phyloP scores from a whole-genome alignment of 2,329 filamentous ascomycete genomes.

The Myriosclerotinia duriaeana region DNA sequence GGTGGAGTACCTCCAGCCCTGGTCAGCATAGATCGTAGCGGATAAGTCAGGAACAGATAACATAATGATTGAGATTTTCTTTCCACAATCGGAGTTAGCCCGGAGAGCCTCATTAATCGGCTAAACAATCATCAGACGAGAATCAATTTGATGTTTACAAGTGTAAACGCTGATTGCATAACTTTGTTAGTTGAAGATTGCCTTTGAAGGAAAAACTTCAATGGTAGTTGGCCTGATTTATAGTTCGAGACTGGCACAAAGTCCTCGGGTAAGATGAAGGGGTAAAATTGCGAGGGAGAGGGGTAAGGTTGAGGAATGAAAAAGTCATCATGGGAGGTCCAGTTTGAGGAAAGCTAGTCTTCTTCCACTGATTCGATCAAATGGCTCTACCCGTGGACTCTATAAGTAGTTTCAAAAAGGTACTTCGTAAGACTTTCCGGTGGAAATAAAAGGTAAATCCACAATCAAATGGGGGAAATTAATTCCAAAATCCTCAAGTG shows the following conservation, averaged over 20 bases:
- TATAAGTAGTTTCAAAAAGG: background rate
- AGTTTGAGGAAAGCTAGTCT: background rate
- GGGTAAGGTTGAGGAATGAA: too few species aligned
- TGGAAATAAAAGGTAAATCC: background rate
- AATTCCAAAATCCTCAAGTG: background rate
- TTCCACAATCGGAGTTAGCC: slow-evolving; percentile 13
- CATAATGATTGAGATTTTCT: background rate
- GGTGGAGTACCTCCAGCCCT: slow-evolving; percentile 1
- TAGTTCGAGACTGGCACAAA: background rate
- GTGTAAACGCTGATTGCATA: background rate
- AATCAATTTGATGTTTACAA: background rate
- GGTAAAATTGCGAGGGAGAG: background rate
- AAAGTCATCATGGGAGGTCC: background rate
- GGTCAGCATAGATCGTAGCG: background rate
- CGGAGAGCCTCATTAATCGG: background rate
- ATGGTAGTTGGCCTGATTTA: too few species aligned
- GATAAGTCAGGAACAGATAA: slow-evolving; percentile 14
- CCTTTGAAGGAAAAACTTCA: background rate
- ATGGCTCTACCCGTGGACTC: background rate
- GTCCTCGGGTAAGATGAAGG: background rate
- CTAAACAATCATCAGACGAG: background rate
- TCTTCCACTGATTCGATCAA: background rate
- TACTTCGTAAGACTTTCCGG: background rate
- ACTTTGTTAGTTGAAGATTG: too few species aligned
- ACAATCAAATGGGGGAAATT: background rate